A percentile compares a stretch with the other conserved stretches of the same genome.
Conservation (phyloP, 2,329 filamentous ascomycete species). For the Arthrocladium fulminans region DNA sequence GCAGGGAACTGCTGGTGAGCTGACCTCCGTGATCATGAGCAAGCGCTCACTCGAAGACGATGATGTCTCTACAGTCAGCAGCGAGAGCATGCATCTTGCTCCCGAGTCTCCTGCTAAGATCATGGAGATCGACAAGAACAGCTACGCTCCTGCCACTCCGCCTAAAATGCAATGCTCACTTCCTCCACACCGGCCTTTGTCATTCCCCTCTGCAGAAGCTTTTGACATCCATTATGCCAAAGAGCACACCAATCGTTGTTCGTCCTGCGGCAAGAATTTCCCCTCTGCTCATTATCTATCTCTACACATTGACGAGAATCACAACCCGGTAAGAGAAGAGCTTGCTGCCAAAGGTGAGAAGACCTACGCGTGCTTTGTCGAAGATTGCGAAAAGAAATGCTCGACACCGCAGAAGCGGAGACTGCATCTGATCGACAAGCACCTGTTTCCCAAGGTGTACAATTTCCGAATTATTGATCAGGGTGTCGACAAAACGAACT, state of each 20-base stretch:
- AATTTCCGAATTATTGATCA: conserved; percentile 78
- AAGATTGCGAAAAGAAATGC: conserved; percentile 78
- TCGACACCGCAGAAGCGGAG: conserved; percentile 73
- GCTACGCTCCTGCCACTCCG: conserved; percentile 24
- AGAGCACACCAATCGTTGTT: conserved; percentile 73
- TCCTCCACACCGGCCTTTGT: conserved; percentile 64
- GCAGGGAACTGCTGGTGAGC: conserved; percentile 1
- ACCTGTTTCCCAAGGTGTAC: conserved; percentile 80
- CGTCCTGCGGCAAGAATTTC: conserved; percentile 78
- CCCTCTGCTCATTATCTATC: conserved; percentile 71
- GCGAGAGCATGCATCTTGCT: conserved; percentile 15
- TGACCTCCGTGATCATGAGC: conserved; percentile 38
- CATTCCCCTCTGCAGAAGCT: conserved; percentile 65
- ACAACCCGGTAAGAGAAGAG: conserved; percentile 69
- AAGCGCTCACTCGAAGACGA: conserved; percentile 50
- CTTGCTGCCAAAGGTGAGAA: conserved; percentile 73
- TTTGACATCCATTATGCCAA: conserved; percentile 83
- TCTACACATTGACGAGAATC: conserved; percentile 83
- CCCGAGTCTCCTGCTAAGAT: conserved; percentile 23
- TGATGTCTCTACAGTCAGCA: conserved; percentile 14
- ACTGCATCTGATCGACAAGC: conserved; percentile 87
- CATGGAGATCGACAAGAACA: conserved; percentile 39
- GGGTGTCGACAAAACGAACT: conserved; percentile 77
- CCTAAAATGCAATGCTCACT: conserved; percentile 67
- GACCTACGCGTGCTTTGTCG: conserved; percentile 83